Conservation (phyloP, 2,329 filamentous ascomycete genomes). For the Calcarisporium arbuscula region DNA sequence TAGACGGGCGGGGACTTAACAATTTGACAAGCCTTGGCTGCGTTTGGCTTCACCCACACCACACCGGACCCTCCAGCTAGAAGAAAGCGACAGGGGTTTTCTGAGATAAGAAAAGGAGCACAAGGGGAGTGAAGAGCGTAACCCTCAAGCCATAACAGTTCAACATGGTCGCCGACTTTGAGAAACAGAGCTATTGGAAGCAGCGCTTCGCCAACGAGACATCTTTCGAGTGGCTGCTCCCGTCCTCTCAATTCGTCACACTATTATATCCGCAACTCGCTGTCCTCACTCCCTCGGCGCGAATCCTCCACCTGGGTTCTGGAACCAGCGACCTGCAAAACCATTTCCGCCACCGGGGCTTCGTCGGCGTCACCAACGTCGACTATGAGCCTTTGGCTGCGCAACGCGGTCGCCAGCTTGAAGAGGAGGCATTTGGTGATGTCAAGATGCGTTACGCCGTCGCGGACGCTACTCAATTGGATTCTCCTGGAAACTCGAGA, state of each 20-base stretch:
- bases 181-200: slow-evolving; percentile 45
- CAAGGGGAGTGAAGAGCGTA: no score
- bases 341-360: slow-evolving; percentile 35
- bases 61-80: no score
- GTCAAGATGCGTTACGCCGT: slow-evolving; percentile 36
- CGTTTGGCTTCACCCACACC: no score
- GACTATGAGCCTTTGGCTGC: slow-evolving; percentile 45
- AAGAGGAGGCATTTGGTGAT: slow-evolving; percentile 35
- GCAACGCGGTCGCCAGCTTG: slow-evolving; percentile 33
- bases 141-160: no score
- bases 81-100: no score
- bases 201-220: slow-evolving; percentile 37
- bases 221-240: slow-evolving; percentile 41
- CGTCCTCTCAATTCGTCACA: slow-evolving; percentile 34
- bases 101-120: no score
- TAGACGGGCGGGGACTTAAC: no score
- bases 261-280: slow-evolving; percentile 32
- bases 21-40: no score
- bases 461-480: slow-evolving; percentile 37
- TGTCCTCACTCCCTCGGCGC: slow-evolving; percentile 17
- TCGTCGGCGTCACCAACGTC: slow-evolving; percentile 38
- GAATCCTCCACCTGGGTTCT: slow-evolving; percentile 40
- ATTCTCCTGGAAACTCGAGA: slow-evolving; percentile 1
- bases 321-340: slow-evolving; percentile 46
- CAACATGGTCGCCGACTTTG: slow-evolving; percentile 32